Evolutionary conservation across 2,329 filamentous ascomycete species (phyloP), one percentile per base, ranked within the genome.

Genomic region (Arthrinium puccinioides): DNA sequence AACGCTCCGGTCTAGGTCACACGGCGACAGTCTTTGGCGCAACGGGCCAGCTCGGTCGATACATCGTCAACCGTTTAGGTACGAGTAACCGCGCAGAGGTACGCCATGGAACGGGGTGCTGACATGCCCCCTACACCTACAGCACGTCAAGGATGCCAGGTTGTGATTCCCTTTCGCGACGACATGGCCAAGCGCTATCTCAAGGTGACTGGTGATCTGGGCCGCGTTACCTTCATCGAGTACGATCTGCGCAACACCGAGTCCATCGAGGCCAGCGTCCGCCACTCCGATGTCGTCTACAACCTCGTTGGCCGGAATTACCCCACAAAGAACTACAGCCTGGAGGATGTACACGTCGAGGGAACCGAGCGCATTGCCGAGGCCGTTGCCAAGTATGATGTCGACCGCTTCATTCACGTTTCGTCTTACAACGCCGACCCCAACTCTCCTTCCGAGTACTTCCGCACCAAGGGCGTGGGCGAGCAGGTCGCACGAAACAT

Each of bases 111-210:
- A 21, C n/a, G 15, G 21, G 21, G 24, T 23, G 31, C 16, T 21
- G 14, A 7, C n/a, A 21, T 23, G 31, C 14, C 31, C 24, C 21
- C 21, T 23, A 15, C 8, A 21, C 21, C 15, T 52, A 55, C 55
- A 94, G 90, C 92, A 52, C 82, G 86, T 46, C 80, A 88, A 67
- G 92, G 92, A 81, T 94, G 87, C 65, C 95, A 84, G 26, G 92
- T 98, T 27, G 79, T 98, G 42, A 66, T 97, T 42, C 92, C 92
- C 34, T 98, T 79, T 73, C 83, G 92, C 31, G 92, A 98, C 70
- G 92, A 97, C 66, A 97, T 96, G 89, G 73, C 84, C 52, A 97
- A 97, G 76, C 83, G 92, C 52, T 90, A 97, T 69, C 72, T 98
- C 57, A 97, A 97, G 69, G 81, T 95, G 41, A 75, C 87, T n/a